Base-by-base conservation (phyloP, 2,329 filamentous ascomycete species). In the Nigrospora osmanthi region DNA sequence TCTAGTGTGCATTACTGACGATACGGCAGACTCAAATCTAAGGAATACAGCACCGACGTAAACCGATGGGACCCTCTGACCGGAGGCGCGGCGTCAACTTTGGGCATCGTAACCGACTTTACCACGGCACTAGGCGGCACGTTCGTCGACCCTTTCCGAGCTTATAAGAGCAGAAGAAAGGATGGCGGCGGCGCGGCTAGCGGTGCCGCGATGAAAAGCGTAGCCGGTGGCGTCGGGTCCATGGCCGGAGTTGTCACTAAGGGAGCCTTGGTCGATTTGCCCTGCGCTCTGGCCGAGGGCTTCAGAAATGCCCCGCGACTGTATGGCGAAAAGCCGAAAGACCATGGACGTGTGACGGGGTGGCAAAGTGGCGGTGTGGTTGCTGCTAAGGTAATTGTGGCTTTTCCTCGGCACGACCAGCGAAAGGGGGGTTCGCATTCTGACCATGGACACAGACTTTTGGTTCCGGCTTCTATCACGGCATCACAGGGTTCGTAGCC, bases 1-100 rank as follows among this genome's bases (percentile, higher is more conserved):
- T 28, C 23, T 28, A 28, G 9, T 28, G 23, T 28, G 9, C 23
- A 7, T 7, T 10, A 69, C 63, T 15, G 37, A 58, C 76, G 17
- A 54, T 69, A 19, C 11, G 49, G 59, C 68, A 11, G 76, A 70
- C 33, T 64, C 61, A 67, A 69, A 37, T 72, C 70, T 11, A 51
- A 56, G 4, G 52, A 55, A 1, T 53, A 63, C 15, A 40, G 48
- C 15, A 67, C 68, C 19, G 56, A 60, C 6, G 59, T 59, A 35
- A 47, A 50, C 1, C 55, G 66, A 15, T 69, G 59, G 59, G 61
- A 63, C 17, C 60, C 59, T 1, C 33, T 63, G 4, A 62, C 61
- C 2, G 60, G 48, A 6, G 48, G 48, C 2, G 38, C 48, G 4
- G 58, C 58, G 0, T 45, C 55, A 0, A 17, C 48, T 10, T 14